Percentiles rank a stretch among this genome's conserved stretches.
Conservation (phyloP, 2,329 filamentous ascomycete genomes). For the Cladosporium halotolerans region DNA sequence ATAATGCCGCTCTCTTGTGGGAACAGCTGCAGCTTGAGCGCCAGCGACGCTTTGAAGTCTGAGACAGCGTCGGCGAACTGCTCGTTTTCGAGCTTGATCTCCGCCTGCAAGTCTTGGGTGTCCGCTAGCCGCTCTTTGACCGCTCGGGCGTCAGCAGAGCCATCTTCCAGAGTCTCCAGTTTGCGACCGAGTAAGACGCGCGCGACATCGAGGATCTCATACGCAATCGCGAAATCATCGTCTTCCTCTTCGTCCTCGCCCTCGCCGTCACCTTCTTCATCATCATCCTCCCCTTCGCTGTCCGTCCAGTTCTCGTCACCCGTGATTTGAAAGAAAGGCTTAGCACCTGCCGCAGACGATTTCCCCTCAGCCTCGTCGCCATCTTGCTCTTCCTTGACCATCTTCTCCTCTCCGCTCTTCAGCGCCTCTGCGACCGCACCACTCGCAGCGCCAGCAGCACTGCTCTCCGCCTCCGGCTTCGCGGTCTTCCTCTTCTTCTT, state of each 20-base stretch:
- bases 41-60: conserved; percentile 71
- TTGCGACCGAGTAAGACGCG: conserved; percentile 55
- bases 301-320: conserved; percentile 94
- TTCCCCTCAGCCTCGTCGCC: conserved; percentile 35
- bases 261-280: conserved; percentile 36
- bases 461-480: conserved; percentile 22
- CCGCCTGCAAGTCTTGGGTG: conserved; percentile 86
- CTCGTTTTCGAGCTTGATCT: conserved; percentile 96
- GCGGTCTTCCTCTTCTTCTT: conserved; percentile 40
- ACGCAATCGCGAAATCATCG: conserved; percentile 58
- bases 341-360: conserved; percentile 43
- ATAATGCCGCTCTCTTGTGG: conserved; percentile 75
- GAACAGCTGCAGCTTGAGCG: conserved; percentile 72
- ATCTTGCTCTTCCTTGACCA: conserved; percentile 40
- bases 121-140: conserved; percentile 85
- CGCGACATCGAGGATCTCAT: conserved; percentile 58
- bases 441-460: conserved; percentile 20
- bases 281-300: conserved; percentile 57
- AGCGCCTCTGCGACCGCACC: conserved; percentile 27
- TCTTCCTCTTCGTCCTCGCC: conserved; percentile 46
- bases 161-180: conserved; percentile 36
- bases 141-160: conserved; percentile 42
- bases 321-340: conserved; percentile 82
- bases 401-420: conserved; percentile 28
- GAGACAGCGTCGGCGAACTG: conserved; percentile 81